Conservation (phyloP, 352 stramenopile genomes). For the Phytophthora megakarya region DNA sequence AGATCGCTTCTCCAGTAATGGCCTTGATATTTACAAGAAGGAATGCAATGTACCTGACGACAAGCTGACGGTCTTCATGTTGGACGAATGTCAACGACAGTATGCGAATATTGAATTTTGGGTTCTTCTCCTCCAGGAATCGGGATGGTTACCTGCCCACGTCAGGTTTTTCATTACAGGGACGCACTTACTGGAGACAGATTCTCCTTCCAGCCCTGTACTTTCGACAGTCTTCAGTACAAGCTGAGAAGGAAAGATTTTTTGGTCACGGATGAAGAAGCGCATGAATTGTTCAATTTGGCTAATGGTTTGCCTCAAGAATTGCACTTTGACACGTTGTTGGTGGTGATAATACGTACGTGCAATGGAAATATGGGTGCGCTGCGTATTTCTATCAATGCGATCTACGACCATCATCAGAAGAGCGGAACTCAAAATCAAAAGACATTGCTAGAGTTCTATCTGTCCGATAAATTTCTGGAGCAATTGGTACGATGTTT, state of each 20-base stretch:
- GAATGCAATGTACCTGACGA: neutral
- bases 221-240: slow-evolving; percentile 1
- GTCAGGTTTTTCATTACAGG: slow-evolving; percentile 21
- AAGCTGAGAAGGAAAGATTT: slow-evolving; percentile 27
- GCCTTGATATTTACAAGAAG: too few species aligned
- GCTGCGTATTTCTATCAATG: neutral
- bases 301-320: slow-evolving; percentile 9
- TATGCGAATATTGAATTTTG: slow-evolving; percentile 20
- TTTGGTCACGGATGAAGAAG: slow-evolving; percentile 17
- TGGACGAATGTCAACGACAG: slow-evolving; percentile 17
- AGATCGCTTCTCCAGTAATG: neutral
- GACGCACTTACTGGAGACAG: slow-evolving; percentile 14
- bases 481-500: neutral
- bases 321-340: slow-evolving; percentile 5
- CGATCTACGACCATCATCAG: neutral
- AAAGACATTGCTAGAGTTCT: neutral
- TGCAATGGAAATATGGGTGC: slow-evolving; percentile 24
- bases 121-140: slow-evolving; percentile 1
- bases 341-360: slow-evolving; percentile 21
- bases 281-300: slow-evolving; percentile 6
- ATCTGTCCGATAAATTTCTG: neutral
- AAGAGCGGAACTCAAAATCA: neutral
- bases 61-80: slow-evolving; percentile 9
- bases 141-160: slow-evolving; percentile 1
- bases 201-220: neutral